phyloP scores from a whole-genome alignment of 352 stramenopile genomes.

The Thalassiosira sp. region DNA sequence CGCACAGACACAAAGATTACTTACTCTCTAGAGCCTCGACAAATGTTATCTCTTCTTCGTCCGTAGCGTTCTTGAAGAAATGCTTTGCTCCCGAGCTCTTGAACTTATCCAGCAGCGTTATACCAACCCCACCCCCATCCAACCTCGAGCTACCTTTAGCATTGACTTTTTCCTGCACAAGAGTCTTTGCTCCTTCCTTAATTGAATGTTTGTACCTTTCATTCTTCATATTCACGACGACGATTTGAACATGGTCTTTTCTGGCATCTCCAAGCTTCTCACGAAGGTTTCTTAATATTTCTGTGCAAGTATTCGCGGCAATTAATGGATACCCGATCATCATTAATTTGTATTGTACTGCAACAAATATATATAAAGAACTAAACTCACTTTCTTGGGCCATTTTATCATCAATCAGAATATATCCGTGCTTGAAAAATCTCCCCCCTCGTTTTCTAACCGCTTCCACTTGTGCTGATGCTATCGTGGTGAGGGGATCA shows the following conservation, averaged over 20 bases:
- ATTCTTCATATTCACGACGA: background rate
- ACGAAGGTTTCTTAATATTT: background rate
- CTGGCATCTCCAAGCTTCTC: background rate
- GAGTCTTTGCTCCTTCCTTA: background rate
- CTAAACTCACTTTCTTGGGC: background rate
- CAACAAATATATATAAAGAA: too few relatives aligned
- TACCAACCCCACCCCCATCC: background rate
- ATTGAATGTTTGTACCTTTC: background rate
- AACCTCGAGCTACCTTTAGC: background rate
- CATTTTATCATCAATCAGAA: background rate
- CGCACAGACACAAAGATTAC: background rate
- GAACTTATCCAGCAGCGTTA: background rate
- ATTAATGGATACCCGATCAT: too few relatives aligned
- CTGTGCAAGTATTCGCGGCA: too few relatives aligned
- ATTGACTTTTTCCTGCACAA: background rate
- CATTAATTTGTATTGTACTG: too few relatives aligned
- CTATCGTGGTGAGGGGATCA: background rate
- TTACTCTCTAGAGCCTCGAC: background rate
- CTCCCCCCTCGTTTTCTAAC: background rate
- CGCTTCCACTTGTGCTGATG: background rate
- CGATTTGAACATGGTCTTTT: background rate
- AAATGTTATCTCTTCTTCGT: background rate
- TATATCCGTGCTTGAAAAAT: background rate
- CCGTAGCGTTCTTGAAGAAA: background rate
- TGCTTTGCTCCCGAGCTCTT: background rate